Evolutionary conservation across 352 stramenopile genomes (phyloP), one percentile per base, ranked within the genome.

Genomic region (Pythium sukuiense): DNA sequence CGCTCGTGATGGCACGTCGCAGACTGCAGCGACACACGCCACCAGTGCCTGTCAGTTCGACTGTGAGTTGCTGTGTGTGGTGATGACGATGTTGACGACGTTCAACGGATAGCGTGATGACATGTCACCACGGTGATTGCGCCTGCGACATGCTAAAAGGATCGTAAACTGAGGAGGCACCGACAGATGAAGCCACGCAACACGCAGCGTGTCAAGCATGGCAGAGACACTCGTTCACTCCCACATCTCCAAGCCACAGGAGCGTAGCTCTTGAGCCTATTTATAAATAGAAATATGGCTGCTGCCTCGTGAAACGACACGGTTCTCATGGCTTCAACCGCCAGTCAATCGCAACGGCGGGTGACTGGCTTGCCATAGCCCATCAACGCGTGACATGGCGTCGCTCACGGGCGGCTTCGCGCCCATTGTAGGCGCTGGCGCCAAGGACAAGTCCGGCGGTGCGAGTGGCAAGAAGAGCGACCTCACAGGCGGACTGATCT

Each of bases 401-500:
- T 74, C 68, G 50, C 62, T 74, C 49, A 70, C 62, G 4, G 77
- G 78, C 29, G 70, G 75, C 2, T 75, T 90, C 33, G 84, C 85
- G 13, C 74, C 83, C 7, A 87, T 92, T 59, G 70, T 74, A 16
- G 69, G 72, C 59, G 71, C 76, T 9, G 64, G 69, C 39, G 65
- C 61, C 3, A 62, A 59, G 41, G 58, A 61, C 32, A 81, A 74
- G 59, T 27, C 45, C 7, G 67, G 63, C 14, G 20, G 20, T 24
- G 55, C 52, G 27, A 52, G 41, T 8, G 26, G 63, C 14, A 83
- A 63, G 49, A 69, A 70, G 49, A 63, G 16, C 11, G 75, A 89
- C 32, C 72, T 90, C 37, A 92, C 81, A 1, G 67, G 81, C 49
- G 83, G 83, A 0, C 69, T 90, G 30, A 89, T 92, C 59, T 86